Base-by-base conservation (phyloP, 208 protist species). In the Wallacemonas sp. region DNA sequence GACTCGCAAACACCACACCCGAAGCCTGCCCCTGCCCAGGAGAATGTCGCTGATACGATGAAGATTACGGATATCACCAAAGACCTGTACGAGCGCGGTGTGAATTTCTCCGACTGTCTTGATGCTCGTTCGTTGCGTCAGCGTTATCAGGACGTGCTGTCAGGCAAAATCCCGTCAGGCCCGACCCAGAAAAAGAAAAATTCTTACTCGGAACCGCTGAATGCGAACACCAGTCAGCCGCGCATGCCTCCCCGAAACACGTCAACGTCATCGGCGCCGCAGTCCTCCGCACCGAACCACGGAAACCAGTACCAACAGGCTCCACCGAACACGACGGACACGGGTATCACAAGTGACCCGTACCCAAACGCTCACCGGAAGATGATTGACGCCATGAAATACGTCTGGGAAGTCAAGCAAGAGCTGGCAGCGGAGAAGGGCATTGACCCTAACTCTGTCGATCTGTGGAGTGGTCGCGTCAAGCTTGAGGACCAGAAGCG, bases 371-470 rank as follows among this genome's bases (percentile, higher is more conserved):
- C 88, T 19, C 78, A 91, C 41, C 71, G 91, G 33, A 94, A 94
- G 78, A 96, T 96, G 91, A 78, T 94, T 10, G 91, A 96, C 65
- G 85, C 91, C 27, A 94, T 94, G 88, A 92, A 93, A 76, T 87
- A 81, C 59, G 89, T 96, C 37, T 81, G 81, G 66, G 78, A 96
- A 65, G 73, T 96, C 21, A 94, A 96, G 73, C 75, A 88, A 59
- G 88, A 96, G 53, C 59, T 96, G 41, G 76, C 85, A 6, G 24
- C 79, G 19, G 91, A 94, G 57, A 93, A 92, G 71, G 89, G 89
- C 37, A 89, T 96, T 62, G 84, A 94, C 66, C 63, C 84, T 0
- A 78, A 44, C 46, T 68, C 66, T 15, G 87, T 96, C 0, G 88
- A 96, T 53, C 64, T 96, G 27, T 96, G 91, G 89, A 91, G 86